Evolutionary conservation across 2,329 filamentous ascomycete species (phyloP).

Genomic region (Paecilomyces sp.): DNA sequence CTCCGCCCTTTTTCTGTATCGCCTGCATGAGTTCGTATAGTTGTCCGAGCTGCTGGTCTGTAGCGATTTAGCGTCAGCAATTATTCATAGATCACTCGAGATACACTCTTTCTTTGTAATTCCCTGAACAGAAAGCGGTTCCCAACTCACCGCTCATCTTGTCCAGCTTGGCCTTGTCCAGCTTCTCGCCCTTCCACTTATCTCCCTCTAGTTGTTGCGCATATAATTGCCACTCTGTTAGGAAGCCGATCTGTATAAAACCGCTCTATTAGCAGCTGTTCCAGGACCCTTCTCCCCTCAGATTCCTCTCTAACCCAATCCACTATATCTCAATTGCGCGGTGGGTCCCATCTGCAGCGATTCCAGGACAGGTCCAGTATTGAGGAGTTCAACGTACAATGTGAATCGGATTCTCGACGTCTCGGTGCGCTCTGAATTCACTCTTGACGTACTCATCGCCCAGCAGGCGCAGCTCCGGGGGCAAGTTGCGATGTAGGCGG

Average conservation of each 20-base stretch:
- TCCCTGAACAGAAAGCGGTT: too few species aligned
- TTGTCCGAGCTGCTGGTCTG: conserved; percentile 89
- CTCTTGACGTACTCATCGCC: conserved; percentile 91
- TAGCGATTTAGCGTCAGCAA: conserved; percentile 2
- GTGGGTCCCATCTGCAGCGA: neutral
- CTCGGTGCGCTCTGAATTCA: conserved; percentile 79
- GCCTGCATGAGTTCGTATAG: conserved; percentile 90
- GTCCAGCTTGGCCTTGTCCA: conserved; percentile 75
- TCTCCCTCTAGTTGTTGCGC: conserved; percentile 88
- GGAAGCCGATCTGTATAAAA: conserved; percentile 69
- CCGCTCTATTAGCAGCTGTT: neutral
- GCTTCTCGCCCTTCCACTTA: conserved; percentile 72
- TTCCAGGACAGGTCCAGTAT: neutral
- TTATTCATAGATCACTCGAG: conserved; percentile 51
- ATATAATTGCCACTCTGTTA: conserved; percentile 95
- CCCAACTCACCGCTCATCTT: conserved; percentile 79
- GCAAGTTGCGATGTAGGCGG: conserved; percentile 75
- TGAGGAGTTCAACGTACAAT: conserved; percentile 53
- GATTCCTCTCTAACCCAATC: neutral
- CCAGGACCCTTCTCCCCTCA: too few species aligned
- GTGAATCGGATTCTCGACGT: conserved; percentile 84
- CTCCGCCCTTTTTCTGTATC: conserved; percentile 50
- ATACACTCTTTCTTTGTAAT: too few species aligned
- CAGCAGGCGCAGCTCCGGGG: conserved; percentile 65
- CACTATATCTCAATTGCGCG: too few species aligned